These are phyloP conservation scores for Lactarius pseudohatsudake DNA, from an alignment of 768 basidiomycete species.

Conservation along the genomic window DNA sequence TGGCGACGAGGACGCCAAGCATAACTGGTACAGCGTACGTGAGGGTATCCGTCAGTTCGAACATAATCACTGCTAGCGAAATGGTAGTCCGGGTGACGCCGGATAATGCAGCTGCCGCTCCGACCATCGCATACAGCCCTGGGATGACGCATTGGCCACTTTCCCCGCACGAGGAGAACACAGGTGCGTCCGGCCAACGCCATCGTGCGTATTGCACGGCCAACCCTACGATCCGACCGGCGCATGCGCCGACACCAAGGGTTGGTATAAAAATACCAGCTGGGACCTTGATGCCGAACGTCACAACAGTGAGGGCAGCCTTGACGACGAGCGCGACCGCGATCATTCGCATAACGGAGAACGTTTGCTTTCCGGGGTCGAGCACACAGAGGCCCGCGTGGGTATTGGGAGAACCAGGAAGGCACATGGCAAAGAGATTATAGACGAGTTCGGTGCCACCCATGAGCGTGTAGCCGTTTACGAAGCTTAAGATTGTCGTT, in stretches of 20 bases:
- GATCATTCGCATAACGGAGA: conserved; percentile 64
- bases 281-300: conserved; percentile 89
- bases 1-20: conserved; percentile 84
- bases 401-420: conserved; percentile 49
- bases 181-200: conserved; percentile 51
- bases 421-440: conserved; percentile 87
- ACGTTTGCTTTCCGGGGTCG: conserved; percentile 55
- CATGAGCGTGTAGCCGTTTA: conserved; percentile 90
- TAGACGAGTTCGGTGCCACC: conserved; percentile 95
- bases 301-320: conserved; percentile 76
- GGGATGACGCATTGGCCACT: conserved; percentile 79
- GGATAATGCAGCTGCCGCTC: conserved; percentile 89
- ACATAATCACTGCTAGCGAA: conserved; percentile 93
- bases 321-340: conserved; percentile 81
- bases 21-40: conserved; percentile 91
- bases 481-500: conserved; percentile 77
- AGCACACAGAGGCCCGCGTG: conserved; percentile 71
- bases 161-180: conserved; percentile 68
- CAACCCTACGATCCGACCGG: conserved; percentile 85
- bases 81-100: conserved; percentile 96
- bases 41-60: conserved; percentile 90
- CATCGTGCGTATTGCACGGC: conserved; percentile 73
- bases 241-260: conserved; percentile 91
- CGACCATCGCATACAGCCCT: conserved; percentile 94
- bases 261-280: conserved; percentile 98